These are phyloP conservation scores for Sclerotinia glacialis DNA, from an alignment of 2,329 filamentous ascomycete genomes.

Conservation along the genomic window DNA sequence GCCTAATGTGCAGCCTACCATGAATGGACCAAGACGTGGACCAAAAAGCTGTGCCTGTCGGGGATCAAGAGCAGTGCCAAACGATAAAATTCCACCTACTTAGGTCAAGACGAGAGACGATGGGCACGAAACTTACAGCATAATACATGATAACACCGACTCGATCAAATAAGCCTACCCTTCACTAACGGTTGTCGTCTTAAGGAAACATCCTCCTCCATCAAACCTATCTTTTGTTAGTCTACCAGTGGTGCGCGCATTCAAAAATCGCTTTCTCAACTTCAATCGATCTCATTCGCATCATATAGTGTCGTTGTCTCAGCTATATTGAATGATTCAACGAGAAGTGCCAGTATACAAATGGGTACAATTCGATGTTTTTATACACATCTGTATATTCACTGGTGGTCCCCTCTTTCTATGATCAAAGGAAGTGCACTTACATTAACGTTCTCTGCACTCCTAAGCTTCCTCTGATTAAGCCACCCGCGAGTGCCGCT, in stretches of 20 bases:
- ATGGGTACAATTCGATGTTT: too few relatives aligned
- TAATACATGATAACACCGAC: slow-evolving; percentile 46
- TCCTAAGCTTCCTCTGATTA: slow-evolving; percentile 42
- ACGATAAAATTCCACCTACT: slow-evolving; percentile 44
- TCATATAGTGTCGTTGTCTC: too few relatives aligned
- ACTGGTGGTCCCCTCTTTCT: background rate
- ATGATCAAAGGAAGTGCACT: slow-evolving; percentile 11
- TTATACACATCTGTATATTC: too few relatives aligned
- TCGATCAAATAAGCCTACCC: slow-evolving; percentile 51
- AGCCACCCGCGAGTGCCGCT: slow-evolving; percentile 43
- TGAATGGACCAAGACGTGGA: slow-evolving; percentile 48
- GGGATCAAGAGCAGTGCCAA: slow-evolving; percentile 54
- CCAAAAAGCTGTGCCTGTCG: slow-evolving; percentile 50
- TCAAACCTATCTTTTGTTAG: slow-evolving; percentile 31
- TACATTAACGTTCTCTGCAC: slow-evolving; percentile 37
- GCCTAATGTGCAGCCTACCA: slow-evolving; percentile 47
- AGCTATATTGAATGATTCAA: too few relatives aligned
- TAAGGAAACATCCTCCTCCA: slow-evolving; percentile 38
- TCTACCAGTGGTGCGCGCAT: background rate
- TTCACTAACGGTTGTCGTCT: slow-evolving; percentile 32
- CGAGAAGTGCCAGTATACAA: too few relatives aligned
- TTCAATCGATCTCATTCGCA: background rate
- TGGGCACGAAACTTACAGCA: slow-evolving; percentile 40
- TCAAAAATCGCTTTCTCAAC: background rate
- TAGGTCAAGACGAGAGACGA: background rate